These are phyloP conservation scores for Mycena sanguinolenta DNA, from an alignment of 768 basidiomycete species.

Conservation along the genomic window DNA sequence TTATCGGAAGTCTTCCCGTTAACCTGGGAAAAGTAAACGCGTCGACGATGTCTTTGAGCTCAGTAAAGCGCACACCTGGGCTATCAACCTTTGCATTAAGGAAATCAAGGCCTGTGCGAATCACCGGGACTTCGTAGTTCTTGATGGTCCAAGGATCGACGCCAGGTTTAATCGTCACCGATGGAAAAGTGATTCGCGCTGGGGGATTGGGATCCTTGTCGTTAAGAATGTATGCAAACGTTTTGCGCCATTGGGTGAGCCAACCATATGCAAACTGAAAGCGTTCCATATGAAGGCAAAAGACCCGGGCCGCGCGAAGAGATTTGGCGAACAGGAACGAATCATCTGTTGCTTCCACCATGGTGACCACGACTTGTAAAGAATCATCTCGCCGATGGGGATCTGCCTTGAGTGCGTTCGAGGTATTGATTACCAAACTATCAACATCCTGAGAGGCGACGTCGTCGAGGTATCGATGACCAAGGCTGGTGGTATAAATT, in stretches of 20 bases:
- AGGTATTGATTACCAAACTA: constrained; percentile 3
- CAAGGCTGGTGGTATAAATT: constrained; percentile 43
- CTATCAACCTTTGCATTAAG: constrained; percentile 19
- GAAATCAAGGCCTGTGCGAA: constrained; percentile 17
- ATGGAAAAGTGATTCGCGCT: not conserved
- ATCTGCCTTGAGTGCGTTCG: constrained; percentile 7
- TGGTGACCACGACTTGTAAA: not conserved
- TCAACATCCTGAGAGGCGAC: constrained; percentile 22
- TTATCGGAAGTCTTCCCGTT: constrained; percentile 6
- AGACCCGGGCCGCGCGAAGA: not conserved
- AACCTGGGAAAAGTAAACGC: constrained; percentile 23
- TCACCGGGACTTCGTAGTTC: constrained; percentile 7
- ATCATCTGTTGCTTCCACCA: constrained; percentile 15
- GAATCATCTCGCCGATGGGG: constrained; percentile 32
- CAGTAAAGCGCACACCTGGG: constrained; percentile 1
- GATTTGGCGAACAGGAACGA: constrained; percentile 15
- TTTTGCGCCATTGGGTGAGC: constrained; percentile 20
- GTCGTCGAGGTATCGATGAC: constrained; percentile 39
- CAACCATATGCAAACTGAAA: constrained; percentile 31
- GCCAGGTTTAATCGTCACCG: not conserved
- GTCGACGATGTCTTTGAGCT: constrained; percentile 17
- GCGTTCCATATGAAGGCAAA: constrained; percentile 21
- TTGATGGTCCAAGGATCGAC: constrained; percentile 12
- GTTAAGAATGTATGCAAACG: constrained; percentile 1
- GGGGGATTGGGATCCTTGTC: not conserved